A percentile compares a stretch with the other conserved stretches of the same genome.
Evolutionary conservation across 2,329 filamentous ascomycete genomes (phyloP).

Genomic region (Aspergillus fischeri): DNA sequence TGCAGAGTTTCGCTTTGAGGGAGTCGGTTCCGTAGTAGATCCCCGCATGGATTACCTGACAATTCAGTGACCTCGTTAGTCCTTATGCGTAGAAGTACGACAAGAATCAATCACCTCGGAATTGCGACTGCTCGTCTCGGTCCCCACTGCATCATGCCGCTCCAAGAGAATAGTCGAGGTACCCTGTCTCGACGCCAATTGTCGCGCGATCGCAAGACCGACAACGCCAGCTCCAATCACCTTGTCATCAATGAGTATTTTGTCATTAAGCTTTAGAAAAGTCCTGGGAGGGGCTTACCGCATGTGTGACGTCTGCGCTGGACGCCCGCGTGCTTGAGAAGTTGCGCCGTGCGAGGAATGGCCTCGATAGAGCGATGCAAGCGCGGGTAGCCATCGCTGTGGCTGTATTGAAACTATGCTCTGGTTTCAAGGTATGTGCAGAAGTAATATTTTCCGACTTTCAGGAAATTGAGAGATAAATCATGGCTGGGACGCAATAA

Average conservation of each 20-base stretch:
- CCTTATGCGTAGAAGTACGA: neutral
- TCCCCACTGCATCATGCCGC: conserved; percentile 69
- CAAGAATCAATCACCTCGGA: conserved; percentile 58
- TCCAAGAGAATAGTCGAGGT: conserved; percentile 75
- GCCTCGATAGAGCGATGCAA: conserved; percentile 7
- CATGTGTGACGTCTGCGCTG: conserved; percentile 60
- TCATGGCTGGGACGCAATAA: conserved; percentile 1
- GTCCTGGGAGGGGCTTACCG: conserved; percentile 31
- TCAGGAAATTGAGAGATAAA: neutral
- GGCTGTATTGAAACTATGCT: neutral
- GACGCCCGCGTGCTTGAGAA: conserved; percentile 43
- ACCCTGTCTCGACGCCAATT: conserved; percentile 59
- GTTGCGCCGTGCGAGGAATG: conserved; percentile 17
- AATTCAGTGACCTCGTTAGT: neutral
- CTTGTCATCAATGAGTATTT: conserved; percentile 24
- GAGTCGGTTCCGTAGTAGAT: conserved; percentile 77
- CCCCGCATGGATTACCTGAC: conserved; percentile 83
- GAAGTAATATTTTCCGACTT: neutral
- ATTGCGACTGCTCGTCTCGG: conserved; percentile 84
- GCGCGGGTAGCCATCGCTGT: conserved; percentile 14
- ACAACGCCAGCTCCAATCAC: conserved; percentile 69
- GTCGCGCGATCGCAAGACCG: conserved; percentile 72
- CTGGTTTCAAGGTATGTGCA: neutral
- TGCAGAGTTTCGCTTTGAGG: conserved; percentile 80
- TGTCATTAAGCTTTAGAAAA: neutral